phyloP scores from a whole-genome alignment of 2,329 filamentous ascomycete genomes.

The Penicillium crustosum region DNA sequence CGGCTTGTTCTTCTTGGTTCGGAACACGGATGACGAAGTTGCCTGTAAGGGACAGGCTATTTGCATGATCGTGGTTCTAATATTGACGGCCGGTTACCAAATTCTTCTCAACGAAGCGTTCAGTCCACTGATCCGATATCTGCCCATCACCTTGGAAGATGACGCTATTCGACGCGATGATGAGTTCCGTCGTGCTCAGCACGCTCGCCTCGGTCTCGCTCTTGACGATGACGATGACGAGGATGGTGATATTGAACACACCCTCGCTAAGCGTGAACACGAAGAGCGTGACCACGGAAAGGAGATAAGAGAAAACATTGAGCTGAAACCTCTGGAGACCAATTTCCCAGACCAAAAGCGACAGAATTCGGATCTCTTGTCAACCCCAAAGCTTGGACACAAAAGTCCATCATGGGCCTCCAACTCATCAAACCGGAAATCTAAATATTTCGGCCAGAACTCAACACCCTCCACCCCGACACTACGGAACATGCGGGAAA shows the following conservation, averaged over 20 bases:
- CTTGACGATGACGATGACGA: conserved; percentile 53
- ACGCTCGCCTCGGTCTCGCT: conserved; percentile 63
- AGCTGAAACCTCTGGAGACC: conserved; percentile 43
- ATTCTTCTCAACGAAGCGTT: conserved; percentile 79
- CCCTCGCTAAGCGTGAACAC: conserved; percentile 48
- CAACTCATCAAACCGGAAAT: conserved; percentile 41
- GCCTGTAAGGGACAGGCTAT: conserved; percentile 75
- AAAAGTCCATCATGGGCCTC: conserved; percentile 46
- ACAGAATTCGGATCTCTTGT: conserved; percentile 11
- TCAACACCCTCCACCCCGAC: conserved; percentile 36
- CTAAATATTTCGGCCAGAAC: conserved; percentile 41
- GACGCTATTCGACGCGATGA: conserved; percentile 89
- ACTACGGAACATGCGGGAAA: conserved; percentile 36
- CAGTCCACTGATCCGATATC: conserved; percentile 77
- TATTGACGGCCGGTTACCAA: conserved; percentile 76
- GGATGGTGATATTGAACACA: conserved; percentile 42
- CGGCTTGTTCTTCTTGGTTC: conserved; percentile 80
- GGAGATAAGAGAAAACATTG: conserved; percentile 51
- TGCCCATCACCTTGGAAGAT: conserved; percentile 94
- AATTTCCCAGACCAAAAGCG: conserved; percentile 21
- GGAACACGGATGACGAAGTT: conserved; percentile 54
- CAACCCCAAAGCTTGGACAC: conserved; percentile 27
- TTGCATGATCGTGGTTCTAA: conserved; percentile 73
- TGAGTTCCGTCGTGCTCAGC: conserved; percentile 78
- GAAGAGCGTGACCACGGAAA: conserved; percentile 40